A percentile compares a stretch with the other conserved stretches of the same genome.
phyloP scores from a whole-genome alignment of 2,329 filamentous ascomycete genomes.

The Aspergillus vadensis region DNA sequence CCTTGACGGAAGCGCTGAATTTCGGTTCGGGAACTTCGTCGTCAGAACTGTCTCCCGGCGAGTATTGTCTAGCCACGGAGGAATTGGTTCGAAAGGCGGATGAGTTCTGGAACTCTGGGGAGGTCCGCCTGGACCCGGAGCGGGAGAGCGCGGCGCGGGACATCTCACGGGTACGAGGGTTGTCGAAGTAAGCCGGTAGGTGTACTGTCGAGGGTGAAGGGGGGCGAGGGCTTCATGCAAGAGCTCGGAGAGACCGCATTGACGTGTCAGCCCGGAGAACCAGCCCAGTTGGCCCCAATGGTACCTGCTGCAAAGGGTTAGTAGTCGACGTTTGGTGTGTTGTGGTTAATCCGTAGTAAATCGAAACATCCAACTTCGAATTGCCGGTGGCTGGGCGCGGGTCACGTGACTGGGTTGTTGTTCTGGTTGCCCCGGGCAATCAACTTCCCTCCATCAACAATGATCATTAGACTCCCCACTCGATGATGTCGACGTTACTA shows the following conservation, averaged over 20 bases:
- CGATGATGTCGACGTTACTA: not conserved
- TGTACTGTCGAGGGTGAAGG: conserved; percentile 36
- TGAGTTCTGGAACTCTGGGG: conserved; percentile 30
- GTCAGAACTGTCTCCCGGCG: conserved; percentile 82
- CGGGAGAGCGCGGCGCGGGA: conserved; percentile 41
- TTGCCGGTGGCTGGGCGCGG: conserved; percentile 6
- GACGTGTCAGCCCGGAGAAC: conserved; percentile 22
- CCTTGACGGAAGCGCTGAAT: conserved; percentile 89
- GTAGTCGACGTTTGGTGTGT: conserved; percentile 8
- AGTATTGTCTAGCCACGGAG: conserved; percentile 34
- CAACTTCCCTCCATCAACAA: not conserved
- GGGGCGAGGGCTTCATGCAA: conserved; percentile 39
- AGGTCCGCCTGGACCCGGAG: conserved; percentile 36
- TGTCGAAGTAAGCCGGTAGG: conserved; percentile 38
- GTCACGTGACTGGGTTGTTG: conserved; percentile 7
- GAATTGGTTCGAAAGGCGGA: conserved; percentile 22
- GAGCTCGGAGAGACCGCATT: conserved; percentile 19
- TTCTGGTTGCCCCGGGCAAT: conserved; percentile 11
- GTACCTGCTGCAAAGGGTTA: conserved; percentile 5
- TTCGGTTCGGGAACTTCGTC: conserved; percentile 90
- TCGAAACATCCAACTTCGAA: conserved; percentile 10
- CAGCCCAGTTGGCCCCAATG: conserved; percentile 12
- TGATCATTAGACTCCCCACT: not conserved
- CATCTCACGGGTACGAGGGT: conserved; percentile 38
- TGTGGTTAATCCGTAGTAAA: not conserved